These are phyloP conservation scores for Entomortierella beljakovae DNA, from an alignment of 192 early-diverging fungal genomes.

Conservation along the genomic window DNA sequence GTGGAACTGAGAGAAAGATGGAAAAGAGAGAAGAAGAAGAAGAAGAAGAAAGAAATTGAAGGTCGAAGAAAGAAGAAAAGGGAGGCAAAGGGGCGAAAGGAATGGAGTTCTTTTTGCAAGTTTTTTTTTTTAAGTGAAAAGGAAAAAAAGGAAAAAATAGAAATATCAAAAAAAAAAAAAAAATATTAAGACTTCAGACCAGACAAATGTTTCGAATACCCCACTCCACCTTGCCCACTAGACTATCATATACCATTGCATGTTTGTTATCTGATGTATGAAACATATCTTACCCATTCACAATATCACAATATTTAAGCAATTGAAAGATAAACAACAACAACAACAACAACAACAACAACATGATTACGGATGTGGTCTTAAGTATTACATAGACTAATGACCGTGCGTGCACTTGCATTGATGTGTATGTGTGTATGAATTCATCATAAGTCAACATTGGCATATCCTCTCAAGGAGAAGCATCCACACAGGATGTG, in stretches of 20 bases:
- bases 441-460: no score
- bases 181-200: not conserved
- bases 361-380: not conserved
- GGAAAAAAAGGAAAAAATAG: not conserved
- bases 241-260: no score
- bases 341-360: not conserved
- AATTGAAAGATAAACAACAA: no score
- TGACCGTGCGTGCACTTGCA: no score
- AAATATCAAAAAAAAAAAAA: constrained; percentile 12
- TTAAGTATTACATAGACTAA: not conserved
- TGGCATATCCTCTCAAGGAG: no score
- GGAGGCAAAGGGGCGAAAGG: not conserved
- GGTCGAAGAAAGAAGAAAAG: not conserved
- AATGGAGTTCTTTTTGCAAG: not conserved
- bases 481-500: no score
- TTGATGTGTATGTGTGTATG: no score
- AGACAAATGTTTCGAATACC: no score
- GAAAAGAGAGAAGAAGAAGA: not conserved
- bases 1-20: no score
- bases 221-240: no score
- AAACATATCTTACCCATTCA: no score
- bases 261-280: no score
- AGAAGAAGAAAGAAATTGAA: not conserved
- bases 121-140: not conserved
- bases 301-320: not conserved